Evolutionary conservation across 139 green algal species (phyloP).

Genomic region (Micromonas commoda): DNA sequence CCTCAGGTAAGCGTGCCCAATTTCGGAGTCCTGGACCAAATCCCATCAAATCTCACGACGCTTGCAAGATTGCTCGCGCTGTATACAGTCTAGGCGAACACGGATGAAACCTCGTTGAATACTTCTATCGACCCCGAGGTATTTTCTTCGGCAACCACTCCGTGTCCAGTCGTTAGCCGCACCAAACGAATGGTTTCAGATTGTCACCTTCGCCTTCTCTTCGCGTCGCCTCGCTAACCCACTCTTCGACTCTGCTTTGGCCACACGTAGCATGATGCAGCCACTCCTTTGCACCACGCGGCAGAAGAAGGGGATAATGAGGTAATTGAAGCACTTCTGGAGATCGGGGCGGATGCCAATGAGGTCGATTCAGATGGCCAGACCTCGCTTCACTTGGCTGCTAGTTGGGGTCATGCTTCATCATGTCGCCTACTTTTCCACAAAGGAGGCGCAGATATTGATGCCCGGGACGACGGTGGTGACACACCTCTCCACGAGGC

Average conservation of each 20-base stretch:
- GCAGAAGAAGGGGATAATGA: conserved; percentile 7
- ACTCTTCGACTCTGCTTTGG: not conserved
- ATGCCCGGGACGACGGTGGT: not conserved
- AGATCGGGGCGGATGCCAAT: conserved; percentile 13
- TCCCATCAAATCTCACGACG: not conserved
- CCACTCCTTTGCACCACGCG: not conserved
- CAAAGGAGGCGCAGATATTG: not conserved
- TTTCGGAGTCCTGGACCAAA: not conserved
- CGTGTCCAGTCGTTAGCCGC: too few relatives aligned
- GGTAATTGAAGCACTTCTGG: not conserved
- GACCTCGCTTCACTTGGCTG: conserved; percentile 14
- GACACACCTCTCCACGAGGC: conserved; percentile 22
- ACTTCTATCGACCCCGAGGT: too few relatives aligned
- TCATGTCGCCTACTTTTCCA: not conserved
- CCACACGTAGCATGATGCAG: not conserved
- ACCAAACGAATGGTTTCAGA: too few relatives aligned
- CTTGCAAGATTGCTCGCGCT: too few relatives aligned
- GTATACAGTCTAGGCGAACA: too few relatives aligned
- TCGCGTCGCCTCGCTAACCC: not conserved
- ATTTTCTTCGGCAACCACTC: too few relatives aligned
- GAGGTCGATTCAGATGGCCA: conserved; percentile 1
- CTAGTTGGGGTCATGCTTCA: conserved; percentile 1
- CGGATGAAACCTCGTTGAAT: too few relatives aligned
- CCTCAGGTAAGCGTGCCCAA: not conserved
- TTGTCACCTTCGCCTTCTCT: too few relatives aligned